Conservation (phyloP, 768 basidiomycete genomes). For the Baorangia bicolor region DNA sequence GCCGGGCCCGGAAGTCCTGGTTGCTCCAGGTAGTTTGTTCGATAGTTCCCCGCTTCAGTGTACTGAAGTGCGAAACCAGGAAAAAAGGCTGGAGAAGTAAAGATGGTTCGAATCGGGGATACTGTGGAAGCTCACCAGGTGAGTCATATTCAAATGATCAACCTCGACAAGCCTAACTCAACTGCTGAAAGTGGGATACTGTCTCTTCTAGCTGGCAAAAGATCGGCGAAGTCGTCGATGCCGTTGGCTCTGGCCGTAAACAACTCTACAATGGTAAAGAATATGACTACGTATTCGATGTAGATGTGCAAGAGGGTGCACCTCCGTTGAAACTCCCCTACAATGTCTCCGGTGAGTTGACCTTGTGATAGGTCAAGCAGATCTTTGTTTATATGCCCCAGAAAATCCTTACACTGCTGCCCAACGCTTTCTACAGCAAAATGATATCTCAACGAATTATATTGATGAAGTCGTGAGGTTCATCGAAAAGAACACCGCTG, state of each 20-base stretch:
- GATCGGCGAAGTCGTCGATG: conserved; percentile 94
- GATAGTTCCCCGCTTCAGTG: not conserved
- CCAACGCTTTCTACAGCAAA: conserved; percentile 77
- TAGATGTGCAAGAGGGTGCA: conserved; percentile 90
- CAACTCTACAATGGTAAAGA: conserved; percentile 92
- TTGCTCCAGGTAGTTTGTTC: conserved; percentile 52
- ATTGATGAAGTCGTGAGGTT: conserved; percentile 89
- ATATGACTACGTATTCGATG: conserved; percentile 99
- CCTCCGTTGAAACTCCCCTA: conserved; percentile 94
- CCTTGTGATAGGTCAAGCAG: not conserved
- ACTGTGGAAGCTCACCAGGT: conserved; percentile 91
- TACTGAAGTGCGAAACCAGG: conserved; percentile 44
- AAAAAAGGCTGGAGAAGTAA: conserved; percentile 90
- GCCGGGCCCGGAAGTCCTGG: conserved; percentile 81
- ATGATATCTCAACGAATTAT: conserved; percentile 82
- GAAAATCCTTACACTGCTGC: conserved; percentile 92
- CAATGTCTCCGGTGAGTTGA: conserved; percentile 71
- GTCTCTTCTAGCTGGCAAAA: conserved; percentile 77
- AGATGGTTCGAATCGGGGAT: conserved; percentile 82
- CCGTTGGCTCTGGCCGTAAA: conserved; percentile 85
- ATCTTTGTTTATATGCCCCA: conserved; percentile 30
- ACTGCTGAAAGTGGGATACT: conserved; percentile 72
- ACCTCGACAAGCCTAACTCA: not conserved
- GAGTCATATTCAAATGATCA: conserved; percentile 14
- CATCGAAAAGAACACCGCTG: conserved; percentile 88